These are phyloP conservation scores for Ceratocystis colombiana DNA, from an alignment of 2,329 filamentous ascomycete species.

Conservation along the genomic window DNA sequence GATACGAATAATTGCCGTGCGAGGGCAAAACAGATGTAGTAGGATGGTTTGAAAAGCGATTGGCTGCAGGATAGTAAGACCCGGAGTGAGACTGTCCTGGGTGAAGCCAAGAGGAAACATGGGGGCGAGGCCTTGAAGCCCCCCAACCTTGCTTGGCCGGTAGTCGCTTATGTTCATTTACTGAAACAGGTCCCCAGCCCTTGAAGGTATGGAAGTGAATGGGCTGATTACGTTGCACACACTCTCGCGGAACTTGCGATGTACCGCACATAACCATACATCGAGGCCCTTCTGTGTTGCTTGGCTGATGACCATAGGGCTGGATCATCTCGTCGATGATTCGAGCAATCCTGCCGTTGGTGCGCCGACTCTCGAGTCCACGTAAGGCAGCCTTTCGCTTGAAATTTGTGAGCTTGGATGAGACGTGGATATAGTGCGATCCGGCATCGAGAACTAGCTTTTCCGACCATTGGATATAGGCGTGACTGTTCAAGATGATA, in stretches of 20 bases:
- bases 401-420: neutral
- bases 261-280: constrained; percentile 7
- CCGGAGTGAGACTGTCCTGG: neutral
- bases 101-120: too few species aligned
- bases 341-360: constrained; percentile 1
- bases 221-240: neutral
- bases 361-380: neutral
- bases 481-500: neutral
- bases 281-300: neutral
- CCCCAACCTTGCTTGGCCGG: neutral
- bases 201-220: neutral
- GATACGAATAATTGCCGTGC: neutral
- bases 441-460: constrained; percentile 6
- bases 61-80: neutral
- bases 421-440: neutral
- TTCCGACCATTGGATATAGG: neutral
- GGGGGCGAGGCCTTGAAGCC: too few species aligned
- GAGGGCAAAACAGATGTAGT: neutral
- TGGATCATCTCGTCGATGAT: neutral
- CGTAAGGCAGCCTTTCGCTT: neutral
- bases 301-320: too few species aligned
- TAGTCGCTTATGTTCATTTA: too few species aligned
- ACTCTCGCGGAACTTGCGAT: neutral
- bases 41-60: neutral
- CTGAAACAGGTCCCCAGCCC: neutral